These are phyloP conservation scores for Penicillium rolfsii DNA, from an alignment of 2,329 filamentous ascomycete genomes.

Conservation along the genomic window DNA sequence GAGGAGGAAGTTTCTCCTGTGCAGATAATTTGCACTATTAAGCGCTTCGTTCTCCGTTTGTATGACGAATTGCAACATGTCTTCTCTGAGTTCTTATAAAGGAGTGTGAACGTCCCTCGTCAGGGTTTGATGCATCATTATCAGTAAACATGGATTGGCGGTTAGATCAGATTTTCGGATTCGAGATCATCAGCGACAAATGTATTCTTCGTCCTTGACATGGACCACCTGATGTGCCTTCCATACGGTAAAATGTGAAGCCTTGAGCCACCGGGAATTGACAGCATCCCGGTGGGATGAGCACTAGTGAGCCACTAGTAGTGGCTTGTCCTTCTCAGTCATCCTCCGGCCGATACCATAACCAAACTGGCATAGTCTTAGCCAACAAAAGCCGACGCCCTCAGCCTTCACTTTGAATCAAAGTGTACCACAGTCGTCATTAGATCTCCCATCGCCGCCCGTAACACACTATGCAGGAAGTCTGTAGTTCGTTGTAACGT, in stretches of 20 bases:
- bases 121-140: neutral
- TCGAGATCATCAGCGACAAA: neutral
- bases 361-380: neutral
- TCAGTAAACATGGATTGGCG: neutral
- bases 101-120: neutral
- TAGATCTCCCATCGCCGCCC: neutral
- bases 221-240: neutral
- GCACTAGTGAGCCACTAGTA: neutral
- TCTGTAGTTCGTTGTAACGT: neutral
- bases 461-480: neutral
- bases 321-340: neutral
- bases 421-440: neutral
- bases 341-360: neutral
- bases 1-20: conserved; percentile 27
- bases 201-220: neutral
- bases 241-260: neutral
- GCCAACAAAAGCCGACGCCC: neutral
- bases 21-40: conserved; percentile 22
- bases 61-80: neutral
- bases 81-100: neutral
- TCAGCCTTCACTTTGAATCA: neutral
- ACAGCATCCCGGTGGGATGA: neutral
- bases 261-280: neutral
- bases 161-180: neutral
- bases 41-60: neutral